Percentiles rank a stretch among this genome's conserved stretches.
These are phyloP conservation scores for Talaromyces thailandensis DNA, from an alignment of 495 filamentous ascomycete genomes.

Conservation along the genomic window DNA sequence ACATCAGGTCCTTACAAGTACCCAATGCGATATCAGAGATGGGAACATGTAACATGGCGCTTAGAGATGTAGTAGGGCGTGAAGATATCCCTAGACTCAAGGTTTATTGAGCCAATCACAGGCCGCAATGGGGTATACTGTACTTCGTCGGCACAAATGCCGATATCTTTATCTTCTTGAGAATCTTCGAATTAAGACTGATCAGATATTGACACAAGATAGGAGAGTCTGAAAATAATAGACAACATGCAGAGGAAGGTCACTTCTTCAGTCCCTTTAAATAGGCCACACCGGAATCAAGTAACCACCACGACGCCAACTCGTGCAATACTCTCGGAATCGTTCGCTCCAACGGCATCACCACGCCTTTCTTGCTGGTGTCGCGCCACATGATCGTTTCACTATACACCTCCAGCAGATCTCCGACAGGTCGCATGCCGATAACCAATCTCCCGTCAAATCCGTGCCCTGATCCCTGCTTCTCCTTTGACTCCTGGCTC, in stretches of 20 bases:
- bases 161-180: not conserved
- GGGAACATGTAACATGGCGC: not conserved
- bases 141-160: not conserved
- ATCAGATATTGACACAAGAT: not conserved
- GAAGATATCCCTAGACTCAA: not conserved
- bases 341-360: slow-evolving; percentile 23
- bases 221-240: not conserved
- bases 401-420: slow-evolving; percentile 18
- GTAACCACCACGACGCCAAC: slow-evolving; percentile 28
- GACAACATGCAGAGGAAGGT: not conserved
- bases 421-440: slow-evolving; percentile 8
- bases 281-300: slow-evolving; percentile 29
- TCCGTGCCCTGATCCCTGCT: slow-evolving; percentile 9
- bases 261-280: slow-evolving; percentile 16
- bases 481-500: not conserved
- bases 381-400: slow-evolving; percentile 29
- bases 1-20: no score
- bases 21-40: not conserved
- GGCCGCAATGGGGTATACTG: not conserved
- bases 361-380: slow-evolving; percentile 8
- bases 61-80: not conserved
- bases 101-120: not conserved
- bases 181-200: not conserved
- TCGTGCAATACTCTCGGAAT: slow-evolving; percentile 25
- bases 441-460: slow-evolving; percentile 21